These are phyloP conservation scores for Botrytis galanthina DNA, from an alignment of 2,329 filamentous ascomycete species.

Conservation along the genomic window DNA sequence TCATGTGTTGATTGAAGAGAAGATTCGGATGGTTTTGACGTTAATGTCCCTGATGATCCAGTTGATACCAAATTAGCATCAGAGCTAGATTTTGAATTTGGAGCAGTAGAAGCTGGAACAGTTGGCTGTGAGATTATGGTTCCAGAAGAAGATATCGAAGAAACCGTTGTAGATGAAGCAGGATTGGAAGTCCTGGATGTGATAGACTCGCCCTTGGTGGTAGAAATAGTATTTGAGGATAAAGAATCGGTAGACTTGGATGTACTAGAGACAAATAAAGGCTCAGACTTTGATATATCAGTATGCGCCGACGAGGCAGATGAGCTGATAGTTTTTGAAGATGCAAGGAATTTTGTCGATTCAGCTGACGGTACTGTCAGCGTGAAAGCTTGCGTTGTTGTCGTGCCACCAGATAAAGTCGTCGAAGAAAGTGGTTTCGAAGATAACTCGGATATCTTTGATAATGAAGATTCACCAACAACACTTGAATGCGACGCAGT, in stretches of 20 bases:
- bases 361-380: not conserved
- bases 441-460: not conserved
- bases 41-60: not conserved
- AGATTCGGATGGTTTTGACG: slow-evolving; percentile 7
- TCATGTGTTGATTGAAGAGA: not conserved
- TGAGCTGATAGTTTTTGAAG: not conserved
- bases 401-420: slow-evolving; percentile 5
- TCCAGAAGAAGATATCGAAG: not conserved
- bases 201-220: not conserved
- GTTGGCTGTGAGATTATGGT: not conserved
- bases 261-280: not conserved
- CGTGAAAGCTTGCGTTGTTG: slow-evolving; percentile 9
- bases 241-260: not conserved
- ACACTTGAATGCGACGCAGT: not conserved
- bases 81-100: not conserved
- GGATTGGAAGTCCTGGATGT: not conserved
- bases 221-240: not conserved
- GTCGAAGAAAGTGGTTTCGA: slow-evolving; percentile 2
- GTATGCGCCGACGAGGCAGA: not conserved
- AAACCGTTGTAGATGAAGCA: not conserved
- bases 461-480: not conserved
- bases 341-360: not conserved
- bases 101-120: not conserved
- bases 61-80: slow-evolving; percentile 1
- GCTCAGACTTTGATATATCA: not conserved